These are phyloP conservation scores for Amanita jacksonii DNA, from an alignment of 768 basidiomycete species.

Conservation along the genomic window DNA sequence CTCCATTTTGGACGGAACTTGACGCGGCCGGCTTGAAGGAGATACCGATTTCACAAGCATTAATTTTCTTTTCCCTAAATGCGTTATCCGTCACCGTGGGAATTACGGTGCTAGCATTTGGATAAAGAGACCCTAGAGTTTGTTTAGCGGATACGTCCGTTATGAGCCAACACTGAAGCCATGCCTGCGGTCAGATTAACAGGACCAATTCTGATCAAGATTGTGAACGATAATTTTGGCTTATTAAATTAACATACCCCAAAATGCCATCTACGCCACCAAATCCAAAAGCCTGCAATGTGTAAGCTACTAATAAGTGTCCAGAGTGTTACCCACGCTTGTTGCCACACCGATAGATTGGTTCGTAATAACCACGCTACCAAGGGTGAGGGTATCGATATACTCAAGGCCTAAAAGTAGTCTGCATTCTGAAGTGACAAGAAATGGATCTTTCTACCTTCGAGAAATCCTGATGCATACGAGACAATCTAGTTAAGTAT, in stretches of 20 bases:
- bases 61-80: conserved; percentile 30
- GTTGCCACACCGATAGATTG: conserved; percentile 59
- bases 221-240: background rate
- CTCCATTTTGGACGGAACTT: conserved; percentile 31
- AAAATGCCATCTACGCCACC: conserved; percentile 52
- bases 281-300: conserved; percentile 28
- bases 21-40: conserved; percentile 38
- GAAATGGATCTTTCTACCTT: background rate
- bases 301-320: background rate
- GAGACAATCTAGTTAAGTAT: conserved; percentile 30
- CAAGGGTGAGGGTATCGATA: conserved; percentile 47
- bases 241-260: conserved; percentile 30
- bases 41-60: conserved; percentile 33
- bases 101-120: conserved; percentile 21
- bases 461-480: conserved; percentile 46
- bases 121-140: conserved; percentile 24
- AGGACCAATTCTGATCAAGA: conserved; percentile 51
- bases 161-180: background rate
- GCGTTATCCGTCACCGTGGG: conserved; percentile 54
- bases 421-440: too few relatives aligned
- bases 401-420: conserved; percentile 42
- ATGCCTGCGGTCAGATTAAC: conserved; percentile 38
- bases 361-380: conserved; percentile 35
- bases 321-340: conserved; percentile 10
- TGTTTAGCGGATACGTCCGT: background rate